Conservation (phyloP, 2,329 filamentous ascomycete species). For the Penicillium griseofulvum region DNA sequence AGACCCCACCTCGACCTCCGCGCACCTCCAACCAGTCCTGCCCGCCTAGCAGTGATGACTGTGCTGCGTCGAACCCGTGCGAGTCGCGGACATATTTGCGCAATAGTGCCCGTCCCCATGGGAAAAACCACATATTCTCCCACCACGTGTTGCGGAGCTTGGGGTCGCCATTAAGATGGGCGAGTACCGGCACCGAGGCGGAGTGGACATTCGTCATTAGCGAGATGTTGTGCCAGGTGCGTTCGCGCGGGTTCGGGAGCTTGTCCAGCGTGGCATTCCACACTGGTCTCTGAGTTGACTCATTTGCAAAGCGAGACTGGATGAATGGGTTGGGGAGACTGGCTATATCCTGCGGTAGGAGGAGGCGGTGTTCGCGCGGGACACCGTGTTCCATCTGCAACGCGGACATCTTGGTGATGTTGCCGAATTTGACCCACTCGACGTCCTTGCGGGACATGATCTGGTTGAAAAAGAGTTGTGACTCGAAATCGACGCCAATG, state of each 20-base stretch:
- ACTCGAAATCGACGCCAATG: slow-evolving; percentile 54
- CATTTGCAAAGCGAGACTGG: slow-evolving; percentile 27
- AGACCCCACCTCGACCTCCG: slow-evolving; percentile 54
- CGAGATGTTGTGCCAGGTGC: slow-evolving; percentile 44
- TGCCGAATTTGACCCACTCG: slow-evolving; percentile 42
- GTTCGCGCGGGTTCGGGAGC: slow-evolving; percentile 40
- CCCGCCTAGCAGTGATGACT: slow-evolving; percentile 47
- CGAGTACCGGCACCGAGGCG: slow-evolving; percentile 45
- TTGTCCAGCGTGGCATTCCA: slow-evolving; percentile 43
- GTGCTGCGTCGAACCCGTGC: slow-evolving; percentile 43
- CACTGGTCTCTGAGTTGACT: slow-evolving; percentile 29
- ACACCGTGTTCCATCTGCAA: slow-evolving; percentile 38
- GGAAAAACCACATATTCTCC: slow-evolving; percentile 51
- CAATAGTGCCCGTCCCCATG: slow-evolving; percentile 49
- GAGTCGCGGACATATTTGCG: slow-evolving; percentile 49
- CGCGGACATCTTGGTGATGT: slow-evolving; percentile 35
- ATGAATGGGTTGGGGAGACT: slow-evolving; percentile 35
- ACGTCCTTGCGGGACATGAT: slow-evolving; percentile 40
- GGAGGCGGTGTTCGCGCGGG: slow-evolving; percentile 38
- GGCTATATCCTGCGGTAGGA: slow-evolving; percentile 39
- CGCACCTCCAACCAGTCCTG: slow-evolving; percentile 50
- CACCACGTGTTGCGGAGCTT: slow-evolving; percentile 39
- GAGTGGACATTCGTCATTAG: slow-evolving; percentile 51
- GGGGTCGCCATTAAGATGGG: slow-evolving; percentile 42
- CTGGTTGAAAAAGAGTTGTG: slow-evolving; percentile 50